Evolutionary conservation across 2,329 filamentous ascomycete genomes (phyloP), one percentile per base, ranked within the genome.

Genomic region (Meredithiella fracta): DNA sequence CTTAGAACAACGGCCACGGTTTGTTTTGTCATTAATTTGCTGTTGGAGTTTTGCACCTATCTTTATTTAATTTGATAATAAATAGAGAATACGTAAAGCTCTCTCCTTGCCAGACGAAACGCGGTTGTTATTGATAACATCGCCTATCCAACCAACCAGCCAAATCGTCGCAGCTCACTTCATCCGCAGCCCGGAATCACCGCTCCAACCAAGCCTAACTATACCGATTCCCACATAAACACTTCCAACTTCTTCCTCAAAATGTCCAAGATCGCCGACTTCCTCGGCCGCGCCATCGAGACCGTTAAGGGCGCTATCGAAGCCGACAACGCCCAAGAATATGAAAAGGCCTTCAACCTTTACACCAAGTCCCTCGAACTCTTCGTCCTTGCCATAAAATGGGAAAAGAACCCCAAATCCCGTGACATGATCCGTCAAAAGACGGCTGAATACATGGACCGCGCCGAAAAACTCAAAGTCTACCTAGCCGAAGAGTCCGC

Each of bases 341-440:
- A 98, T 72, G 89, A 96, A 65, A 91, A 94, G 70, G 92, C 92
- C 57, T 97, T 97, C 69, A 86, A 95, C 67, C 78, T 85, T 60
- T 98, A 98, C 79, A 96, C 95, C 74, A 83, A 88, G 63, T 84
- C 91, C 53, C 85, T 98, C 63, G 91, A 98, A 72, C 81, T 97
- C 58, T 98, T 97, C 76, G 95, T 98, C 86, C 85, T 97, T 60
- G 92, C 92, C 34, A 78, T 98, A 59, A 98, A 98, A 76, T 98
- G 91, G 91, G 92, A 98, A 74, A 98, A 97, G 79, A 97, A 96
- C 72, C 82, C 86, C 61, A 91, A 90, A 64, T 90, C 88, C 61
- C 97, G 97, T 75, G 89, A 94, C 67, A 94, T 95, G 79, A 96
- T 98, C 69, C 85, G 92, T 63, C 82, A 86, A 63, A 97, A 97